These are phyloP conservation scores for Dissophora globulifera DNA, from an alignment of 192 early-diverging fungal genomes.

Conservation along the genomic window DNA sequence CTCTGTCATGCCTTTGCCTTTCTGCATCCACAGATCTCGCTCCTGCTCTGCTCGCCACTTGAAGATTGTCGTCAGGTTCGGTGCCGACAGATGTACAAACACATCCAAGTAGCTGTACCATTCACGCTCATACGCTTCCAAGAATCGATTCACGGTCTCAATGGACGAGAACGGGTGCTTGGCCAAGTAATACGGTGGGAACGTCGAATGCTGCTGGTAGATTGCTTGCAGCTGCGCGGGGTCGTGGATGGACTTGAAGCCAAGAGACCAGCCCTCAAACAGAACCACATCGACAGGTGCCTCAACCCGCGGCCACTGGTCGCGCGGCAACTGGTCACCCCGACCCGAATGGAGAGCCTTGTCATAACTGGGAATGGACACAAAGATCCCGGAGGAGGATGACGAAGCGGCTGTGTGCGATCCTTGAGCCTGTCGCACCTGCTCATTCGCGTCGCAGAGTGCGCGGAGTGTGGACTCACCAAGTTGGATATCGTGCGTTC, in stretches of 20 bases:
- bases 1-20: slow-evolving; percentile 71
- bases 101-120: slow-evolving; percentile 79
- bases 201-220: slow-evolving; percentile 16
- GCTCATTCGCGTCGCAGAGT: slow-evolving; percentile 50
- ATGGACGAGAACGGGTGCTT: slow-evolving; percentile 59
- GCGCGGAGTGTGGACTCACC: slow-evolving; percentile 62
- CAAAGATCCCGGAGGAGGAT: slow-evolving; percentile 5
- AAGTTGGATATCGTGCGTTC: slow-evolving; percentile 87
- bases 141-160: slow-evolving; percentile 55
- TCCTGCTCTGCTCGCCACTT: slow-evolving; percentile 93
- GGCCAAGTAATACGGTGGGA: slow-evolving; percentile 23
- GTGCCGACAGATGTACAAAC: slow-evolving; percentile 76
- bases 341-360: slow-evolving; percentile 80
- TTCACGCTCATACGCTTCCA: slow-evolving; percentile 65
- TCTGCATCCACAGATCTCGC: slow-evolving; percentile 60
- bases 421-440: neutral
- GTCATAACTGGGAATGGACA: slow-evolving; percentile 81
- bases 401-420: neutral
- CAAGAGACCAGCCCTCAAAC: slow-evolving; percentile 94
- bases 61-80: slow-evolving; percentile 74
- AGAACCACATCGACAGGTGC: slow-evolving; percentile 82
- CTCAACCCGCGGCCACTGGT: slow-evolving; percentile 65
- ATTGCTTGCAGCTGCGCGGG: slow-evolving; percentile 7
- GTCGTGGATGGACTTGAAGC: slow-evolving; percentile 75
- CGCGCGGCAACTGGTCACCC: slow-evolving; percentile 77